Base-by-base conservation (phyloP, 1,139 yeast genomes). In the Lodderomyces parapsilosis region DNA sequence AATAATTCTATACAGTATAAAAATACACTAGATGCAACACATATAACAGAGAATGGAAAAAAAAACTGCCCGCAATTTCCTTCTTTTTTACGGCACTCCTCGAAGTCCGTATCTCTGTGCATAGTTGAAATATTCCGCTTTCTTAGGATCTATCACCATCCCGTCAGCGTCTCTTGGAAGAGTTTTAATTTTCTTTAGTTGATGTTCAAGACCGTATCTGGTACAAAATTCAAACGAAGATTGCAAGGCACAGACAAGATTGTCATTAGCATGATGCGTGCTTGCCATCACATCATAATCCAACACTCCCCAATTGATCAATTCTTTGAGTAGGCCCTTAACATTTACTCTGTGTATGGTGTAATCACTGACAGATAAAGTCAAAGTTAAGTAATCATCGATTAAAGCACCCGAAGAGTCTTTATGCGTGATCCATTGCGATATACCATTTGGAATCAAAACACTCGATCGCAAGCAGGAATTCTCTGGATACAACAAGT, bases 361-460 rank as follows among this genome's bases (percentile, higher is more conserved):
- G 38, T 52, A 57, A 44, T 70, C 76, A 14, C 66, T 53, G 11
- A 68, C 52, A 1, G 73, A 63, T 9, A 66, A 50, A 22, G 68
- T 49, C 36, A 70, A 47, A 1, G 72, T 59, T 47, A 67, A 28
- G 34, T 56, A 54, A 49, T 69, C 33, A 6, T 30, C 33, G 9
- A 30, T n/a, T 13, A 30, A 6, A 5, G 19, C 19, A 3, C 33
- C 75, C 11, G 47, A 40, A 22, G 33, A 45, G 11, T 50, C 52
- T n/a, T 45, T 52, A 22, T 36, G 36, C 10, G 37, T 13, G n/a
- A 23, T n/a, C 71, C 71, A 66, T 0, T 56, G 42, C 7, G 68
- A 58, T 7, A 68, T 55, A 2, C 72, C 71, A 45, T 67, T 68
- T 3, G 74, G 73, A 28, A 68, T 64, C 13, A 67, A 49, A 2